Evolutionary conservation across 768 basidiomycete genomes (phyloP).

Genomic region (Lentinula raphanica): DNA sequence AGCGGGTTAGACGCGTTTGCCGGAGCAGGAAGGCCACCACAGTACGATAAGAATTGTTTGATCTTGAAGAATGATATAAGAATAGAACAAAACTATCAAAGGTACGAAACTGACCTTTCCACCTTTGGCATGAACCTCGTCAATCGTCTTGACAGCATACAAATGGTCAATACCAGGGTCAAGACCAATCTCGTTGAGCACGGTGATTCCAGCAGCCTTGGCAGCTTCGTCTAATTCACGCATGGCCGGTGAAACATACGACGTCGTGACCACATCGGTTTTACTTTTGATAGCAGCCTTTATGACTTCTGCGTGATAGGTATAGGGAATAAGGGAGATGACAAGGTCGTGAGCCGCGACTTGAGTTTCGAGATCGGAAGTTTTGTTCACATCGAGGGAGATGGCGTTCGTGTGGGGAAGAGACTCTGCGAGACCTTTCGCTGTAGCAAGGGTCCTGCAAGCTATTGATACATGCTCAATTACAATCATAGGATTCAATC

Average conservation of each 20-base stretch:
- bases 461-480: slow-evolving; percentile 34
- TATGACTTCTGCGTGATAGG: slow-evolving; percentile 83
- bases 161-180: slow-evolving; percentile 95
- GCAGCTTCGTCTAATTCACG: slow-evolving; percentile 75
- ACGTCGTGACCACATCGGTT: slow-evolving; percentile 93
- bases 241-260: slow-evolving; percentile 91
- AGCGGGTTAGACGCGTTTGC: slow-evolving; percentile 91
- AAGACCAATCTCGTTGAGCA: slow-evolving; percentile 97
- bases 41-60: slow-evolving; percentile 90
- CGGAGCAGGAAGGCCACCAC: slow-evolving; percentile 92
- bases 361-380: slow-evolving; percentile 68
- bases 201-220: slow-evolving; percentile 84
- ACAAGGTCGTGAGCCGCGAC: slow-evolving; percentile 88
- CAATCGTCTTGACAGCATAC: slow-evolving; percentile 90
- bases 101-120: slow-evolving; percentile 67
- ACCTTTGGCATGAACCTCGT: slow-evolving; percentile 89
- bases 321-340: slow-evolving; percentile 96
- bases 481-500: not conserved
- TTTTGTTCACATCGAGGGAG: slow-evolving; percentile 75
- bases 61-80: slow-evolving; percentile 40
- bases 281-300: slow-evolving; percentile 83
- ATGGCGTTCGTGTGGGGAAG: slow-evolving; percentile 69
- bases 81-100: slow-evolving; percentile 1
- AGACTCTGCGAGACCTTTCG: slow-evolving; percentile 60
- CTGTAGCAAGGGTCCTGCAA: slow-evolving; percentile 80